These are phyloP conservation scores for Primulina eburnea DNA, from an alignment of 257 asterid genomes.

Conservation along the genomic window DNA sequence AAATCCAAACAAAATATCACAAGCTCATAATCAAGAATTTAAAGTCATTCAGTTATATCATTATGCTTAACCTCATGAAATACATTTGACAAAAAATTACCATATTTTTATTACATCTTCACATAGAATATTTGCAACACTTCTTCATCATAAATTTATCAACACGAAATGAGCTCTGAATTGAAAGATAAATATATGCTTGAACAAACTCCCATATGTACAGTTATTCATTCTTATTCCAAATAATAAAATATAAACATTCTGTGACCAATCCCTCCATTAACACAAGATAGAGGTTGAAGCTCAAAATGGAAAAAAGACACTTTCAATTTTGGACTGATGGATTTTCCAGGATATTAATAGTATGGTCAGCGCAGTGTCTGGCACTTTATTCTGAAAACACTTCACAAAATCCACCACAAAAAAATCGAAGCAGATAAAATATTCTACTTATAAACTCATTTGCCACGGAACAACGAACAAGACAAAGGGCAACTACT, in stretches of 20 bases:
- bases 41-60: neutral
- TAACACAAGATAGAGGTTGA: neutral
- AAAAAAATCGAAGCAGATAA: conserved; percentile 21
- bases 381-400: neutral
- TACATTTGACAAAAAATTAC: neutral
- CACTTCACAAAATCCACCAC: conserved; percentile 12
- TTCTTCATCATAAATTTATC: conserved; percentile 7
- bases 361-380: neutral
- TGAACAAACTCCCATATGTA: neutral
- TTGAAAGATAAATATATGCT: neutral
- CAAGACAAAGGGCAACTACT: conserved; percentile 38
- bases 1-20: neutral
- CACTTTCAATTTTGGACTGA: neutral
- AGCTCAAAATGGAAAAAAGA: neutral
- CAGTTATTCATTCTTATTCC: neutral
- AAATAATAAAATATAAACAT: conserved; percentile 4
- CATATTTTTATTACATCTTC: conserved; percentile 1
- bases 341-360: neutral
- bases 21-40: neutral
- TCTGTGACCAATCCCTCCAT: neutral
- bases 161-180: neutral
- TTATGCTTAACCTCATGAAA: conserved; percentile 4
- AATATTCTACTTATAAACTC: conserved; percentile 6
- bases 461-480: conserved; percentile 20
- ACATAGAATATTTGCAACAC: neutral